Base-by-base conservation (phyloP, 2,329 filamentous ascomycete species). In the Penicillium sp. region DNA sequence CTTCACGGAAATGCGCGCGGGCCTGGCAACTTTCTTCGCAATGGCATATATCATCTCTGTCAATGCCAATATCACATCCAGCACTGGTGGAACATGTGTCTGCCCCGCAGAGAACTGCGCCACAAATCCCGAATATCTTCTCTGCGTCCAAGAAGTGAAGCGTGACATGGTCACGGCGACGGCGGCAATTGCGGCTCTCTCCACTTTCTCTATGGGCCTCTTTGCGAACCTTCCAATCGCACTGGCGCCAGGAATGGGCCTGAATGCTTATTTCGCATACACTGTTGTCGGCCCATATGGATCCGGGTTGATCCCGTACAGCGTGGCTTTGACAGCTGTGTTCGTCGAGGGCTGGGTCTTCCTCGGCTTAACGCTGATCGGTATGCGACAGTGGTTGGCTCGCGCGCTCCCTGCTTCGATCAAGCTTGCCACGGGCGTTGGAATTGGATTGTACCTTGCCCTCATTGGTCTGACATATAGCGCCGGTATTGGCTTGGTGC, bases 321-420 rank as follows among this genome's bases (percentile, higher is more conserved):
- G 83, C 52, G 82, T 93, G 43, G 91, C 91, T 33, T 78, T 96
- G 37, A 95, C 91, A 4, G 91, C 91, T 53, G 91, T 95, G 63
- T 96, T 96, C 71, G 88, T 95, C 14, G 91, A 96, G 74, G 91
- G 91, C 37, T 90, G 90, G 73, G 87, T 96, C 60, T 96, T 96
- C 76, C 85, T 96, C 50, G 89, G 79, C 3, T 82, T 96, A 42
- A 91, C 91, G 31, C 26, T 49, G 22, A 44, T 55, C 19, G 91
- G 91, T 37, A 83, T 96, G 78, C 88, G 91, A 14, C 91, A 96
- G 72, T 96, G 91, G 91, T 84, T 96, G 26, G 91, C 91, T 19
- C 86, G 90, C 63, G 87, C 89, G 44, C 91, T 96, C 61, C 91
- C 91, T 1, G 83, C 85, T 42, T 91, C 88, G 54, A 93, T 96